A percentile compares a stretch with the other conserved stretches of the same genome.
phyloP scores from a whole-genome alignment of 2,329 filamentous ascomycete genomes.

The Tolypocladium ophioglossoides region DNA sequence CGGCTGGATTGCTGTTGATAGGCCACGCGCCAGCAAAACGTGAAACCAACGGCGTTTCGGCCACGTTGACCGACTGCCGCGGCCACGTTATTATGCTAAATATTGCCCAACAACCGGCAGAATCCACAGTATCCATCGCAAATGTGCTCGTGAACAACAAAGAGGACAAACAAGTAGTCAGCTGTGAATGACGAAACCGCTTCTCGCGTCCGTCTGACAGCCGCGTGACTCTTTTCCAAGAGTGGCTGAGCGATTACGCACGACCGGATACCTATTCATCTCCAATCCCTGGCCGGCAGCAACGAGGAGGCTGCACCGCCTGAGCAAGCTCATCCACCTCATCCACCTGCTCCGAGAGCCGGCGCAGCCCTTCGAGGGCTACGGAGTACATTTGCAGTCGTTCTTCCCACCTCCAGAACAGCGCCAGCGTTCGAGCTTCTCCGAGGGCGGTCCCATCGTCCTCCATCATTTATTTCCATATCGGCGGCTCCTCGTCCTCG shows the following conservation, averaged over 20 bases:
- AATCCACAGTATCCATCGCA: neutral
- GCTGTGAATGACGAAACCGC: neutral
- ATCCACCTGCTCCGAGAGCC: neutral
- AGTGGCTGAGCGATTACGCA: neutral
- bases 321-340: no score
- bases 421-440: neutral
- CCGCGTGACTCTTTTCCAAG: neutral
- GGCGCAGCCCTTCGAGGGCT: no score
- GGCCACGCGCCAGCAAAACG: constrained; percentile 7
- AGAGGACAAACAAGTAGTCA: neutral
- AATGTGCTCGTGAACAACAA: neutral
- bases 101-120: neutral
- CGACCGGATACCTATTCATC: neutral
- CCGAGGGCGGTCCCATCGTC: neutral
- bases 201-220: neutral
- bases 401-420: neutral
- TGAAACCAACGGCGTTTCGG: constrained; percentile 18
- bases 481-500: neutral
- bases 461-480: neutral
- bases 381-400: neutral
- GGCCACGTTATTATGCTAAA: neutral
- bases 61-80: constrained; percentile 1
- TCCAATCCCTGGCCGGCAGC: neutral
- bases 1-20: constrained; percentile 4
- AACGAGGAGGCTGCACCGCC: neutral